Base-by-base conservation (phyloP, 1,284 basidiomycete genomes). In the Takashimella koratensis region DNA sequence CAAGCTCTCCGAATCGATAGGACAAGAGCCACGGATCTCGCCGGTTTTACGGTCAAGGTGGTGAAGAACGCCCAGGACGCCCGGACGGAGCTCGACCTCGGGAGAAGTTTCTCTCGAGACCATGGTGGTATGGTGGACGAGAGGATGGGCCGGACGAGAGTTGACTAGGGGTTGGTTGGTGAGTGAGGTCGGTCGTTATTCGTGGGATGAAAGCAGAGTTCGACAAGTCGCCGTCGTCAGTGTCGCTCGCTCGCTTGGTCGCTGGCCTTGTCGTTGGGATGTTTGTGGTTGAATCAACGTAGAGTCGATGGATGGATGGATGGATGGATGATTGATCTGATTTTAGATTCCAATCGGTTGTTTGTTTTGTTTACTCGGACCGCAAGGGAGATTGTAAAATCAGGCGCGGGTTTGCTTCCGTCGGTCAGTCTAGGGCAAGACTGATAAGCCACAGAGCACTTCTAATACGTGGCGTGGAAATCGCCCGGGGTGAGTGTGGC, bases 1-100 rank as follows among this genome's bases (percentile, higher is more conserved):
- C n/a, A 74, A 52, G 19, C 60, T 57, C 41, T 65, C 59, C 2
- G 63, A 53, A 47, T 73, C 68, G 21, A 75, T 59, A 1, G 71
- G 67, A 46, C 62, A 71, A 12, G 47, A 56, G 16, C 65, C 63
- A 8, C 66, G 45, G 43, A 62, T 60, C 23, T 49, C 48, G 3
- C 66, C 66, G 11, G 63, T 64, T 50, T 68, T 67, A 26, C 68
- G 58, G 5, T 57, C 58, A 40, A 73, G 43, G 30, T 68, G 63
- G 19, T 55, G 57, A 3, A 75, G 57, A 8, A 56, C 63, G 2
- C 71, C 73, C 16, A 70, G 53, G 21, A 59, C 11, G n/a, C 30
- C 16, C 8, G 30, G 30, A 8, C 30, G 30, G 8, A 36, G 8
- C 16, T 36, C 30, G 30, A 36, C 30, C 16, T 36, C 30, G 30